phyloP scores from a whole-genome alignment of 164 flowering plant species.

The Annona squamosa region DNA sequence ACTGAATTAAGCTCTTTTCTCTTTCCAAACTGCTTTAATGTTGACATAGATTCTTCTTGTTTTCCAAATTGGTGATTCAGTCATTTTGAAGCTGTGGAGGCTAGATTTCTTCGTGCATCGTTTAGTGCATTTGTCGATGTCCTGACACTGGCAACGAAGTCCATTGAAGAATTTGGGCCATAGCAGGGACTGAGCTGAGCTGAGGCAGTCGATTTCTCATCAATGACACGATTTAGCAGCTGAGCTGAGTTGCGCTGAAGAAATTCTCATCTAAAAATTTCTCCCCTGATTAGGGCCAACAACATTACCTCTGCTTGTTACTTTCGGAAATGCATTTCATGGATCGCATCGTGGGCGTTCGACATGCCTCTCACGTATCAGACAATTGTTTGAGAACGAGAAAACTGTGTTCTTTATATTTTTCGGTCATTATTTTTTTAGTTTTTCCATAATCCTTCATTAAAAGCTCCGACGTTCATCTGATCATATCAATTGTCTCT shows the following conservation, averaged over 20 bases:
- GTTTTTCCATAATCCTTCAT: too few species aligned
- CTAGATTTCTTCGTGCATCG: slow-evolving; percentile 91
- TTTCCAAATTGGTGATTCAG: slow-evolving; percentile 24
- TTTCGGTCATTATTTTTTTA: too few species aligned
- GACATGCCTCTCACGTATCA: too few species aligned
- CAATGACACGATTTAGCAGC: background rate
- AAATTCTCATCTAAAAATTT: background rate
- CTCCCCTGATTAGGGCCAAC: too few species aligned
- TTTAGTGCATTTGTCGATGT: slow-evolving; percentile 80
- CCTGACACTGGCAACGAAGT: slow-evolving; percentile 72
- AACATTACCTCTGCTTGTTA: too few species aligned
- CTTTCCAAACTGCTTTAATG: background rate
- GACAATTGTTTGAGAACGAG: too few species aligned
- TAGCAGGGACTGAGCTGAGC: slow-evolving; percentile 19
- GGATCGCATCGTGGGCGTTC: too few species aligned
- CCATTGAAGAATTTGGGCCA: slow-evolving; percentile 69
- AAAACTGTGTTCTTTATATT: too few species aligned
- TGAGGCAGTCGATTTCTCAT: slow-evolving; percentile 3
- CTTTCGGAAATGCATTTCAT: too few species aligned
- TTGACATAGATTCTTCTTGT: slow-evolving; percentile 1
- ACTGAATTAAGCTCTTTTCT: background rate
- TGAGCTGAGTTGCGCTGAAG: background rate
- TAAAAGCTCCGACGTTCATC: too few species aligned
- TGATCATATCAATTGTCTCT: too few species aligned
- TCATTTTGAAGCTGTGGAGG: slow-evolving; percentile 86